Evolutionary conservation across 2,329 filamentous ascomycete genomes (phyloP).

Genomic region (Bipolaris oryzae): DNA sequence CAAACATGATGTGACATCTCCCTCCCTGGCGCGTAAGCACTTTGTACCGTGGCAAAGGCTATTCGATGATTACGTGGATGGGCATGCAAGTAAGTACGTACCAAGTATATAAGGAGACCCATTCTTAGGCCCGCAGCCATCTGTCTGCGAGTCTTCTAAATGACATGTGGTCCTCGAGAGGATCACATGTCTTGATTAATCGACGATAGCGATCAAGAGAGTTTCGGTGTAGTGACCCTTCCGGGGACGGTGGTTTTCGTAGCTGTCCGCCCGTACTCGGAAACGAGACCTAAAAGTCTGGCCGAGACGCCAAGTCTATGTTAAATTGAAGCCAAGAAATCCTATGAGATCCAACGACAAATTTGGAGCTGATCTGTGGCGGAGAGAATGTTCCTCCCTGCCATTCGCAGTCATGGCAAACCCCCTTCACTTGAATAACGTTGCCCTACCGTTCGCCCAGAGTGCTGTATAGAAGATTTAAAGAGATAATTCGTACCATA

Average conservation of each 20-base stretch:
- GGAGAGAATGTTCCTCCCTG: neutral
- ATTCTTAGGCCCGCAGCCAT: neutral
- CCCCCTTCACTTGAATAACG: neutral
- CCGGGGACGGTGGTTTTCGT: neutral
- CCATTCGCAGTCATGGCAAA: constrained; percentile 6
- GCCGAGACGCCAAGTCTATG: constrained; percentile 11
- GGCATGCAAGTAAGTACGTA: too few relatives aligned
- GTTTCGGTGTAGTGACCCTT: neutral
- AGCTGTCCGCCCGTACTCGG: neutral
- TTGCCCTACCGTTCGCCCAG: neutral
- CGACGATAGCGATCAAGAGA: neutral
- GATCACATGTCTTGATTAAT: neutral
- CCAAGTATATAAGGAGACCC: too few relatives aligned
- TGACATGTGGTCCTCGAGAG: neutral
- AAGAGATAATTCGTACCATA: neutral
- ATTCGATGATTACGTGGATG: too few relatives aligned
- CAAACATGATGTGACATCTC: too few relatives aligned
- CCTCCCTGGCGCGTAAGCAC: too few relatives aligned
- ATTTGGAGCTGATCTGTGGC: constrained; percentile 4
- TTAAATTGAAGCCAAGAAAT: constrained; percentile 7
- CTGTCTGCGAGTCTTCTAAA: neutral
- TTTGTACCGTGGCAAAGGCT: too few relatives aligned
- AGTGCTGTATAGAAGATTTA: neutral
- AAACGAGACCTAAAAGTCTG: neutral
- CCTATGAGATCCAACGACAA: neutral